Base-by-base conservation (phyloP, 345 rosid species). In the Moricandia moricandioides region DNA sequence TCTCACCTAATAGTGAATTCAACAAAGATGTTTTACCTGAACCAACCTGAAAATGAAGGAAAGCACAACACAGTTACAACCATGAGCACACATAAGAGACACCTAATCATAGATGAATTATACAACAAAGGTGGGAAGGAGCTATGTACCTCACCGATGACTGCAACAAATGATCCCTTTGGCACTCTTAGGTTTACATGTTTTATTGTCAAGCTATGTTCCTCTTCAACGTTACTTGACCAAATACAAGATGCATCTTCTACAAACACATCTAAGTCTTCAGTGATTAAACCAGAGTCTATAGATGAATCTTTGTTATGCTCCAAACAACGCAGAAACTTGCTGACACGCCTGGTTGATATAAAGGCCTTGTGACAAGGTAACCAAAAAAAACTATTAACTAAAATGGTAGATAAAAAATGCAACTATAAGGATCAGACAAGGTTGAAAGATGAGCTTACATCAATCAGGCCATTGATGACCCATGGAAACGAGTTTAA, bases 401-500 rank as follows among this genome's bases (percentile, higher is more conserved):
- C 45, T 71, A 17, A 65, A 62, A 47, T 35, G 21, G 66, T 67
- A 21, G 1, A 78, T 16, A 18, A 63, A 63, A 52, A 27, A 37
- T 29, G 65, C 39, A 45, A 30, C 16, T 65, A 8, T 37, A 14
- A 52, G 69, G 55, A 65, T 13, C 7, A 43, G 47, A 65, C 61
- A 74, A 40, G 73, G 73, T 14, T 64, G 16, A 65, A 27, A 55
- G 58, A 75, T 5, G 63, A 77, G 82, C 97, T 89, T 86, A 93
- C 97, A 71, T 93, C 98, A 79, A 93, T 88, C 62, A 93, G 79
- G 71, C 97, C 98, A 78, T 93, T 93, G 43, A 93, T 93, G 82
- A 91, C 97, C 98, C 97, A 93, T 30, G 96, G 97, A 80, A 93
- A 93, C 40, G 96, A 91, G 82, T 93, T 93, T 40, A 91, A 85